These are phyloP conservation scores for Xylariaceae sp. DNA, from an alignment of 2,329 filamentous ascomycete genomes.

Conservation along the genomic window DNA sequence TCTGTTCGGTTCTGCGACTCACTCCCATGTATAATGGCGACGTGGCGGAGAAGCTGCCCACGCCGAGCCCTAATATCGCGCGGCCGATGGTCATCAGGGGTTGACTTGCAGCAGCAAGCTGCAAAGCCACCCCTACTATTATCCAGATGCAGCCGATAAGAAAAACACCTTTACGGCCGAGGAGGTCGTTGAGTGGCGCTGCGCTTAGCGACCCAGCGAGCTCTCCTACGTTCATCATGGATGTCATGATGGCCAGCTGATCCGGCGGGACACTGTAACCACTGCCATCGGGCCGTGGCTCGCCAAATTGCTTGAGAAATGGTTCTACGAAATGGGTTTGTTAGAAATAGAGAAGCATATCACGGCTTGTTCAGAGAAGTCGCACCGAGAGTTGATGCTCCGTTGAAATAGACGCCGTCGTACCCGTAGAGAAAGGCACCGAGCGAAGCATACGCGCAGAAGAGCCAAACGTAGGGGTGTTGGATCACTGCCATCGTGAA, in stretches of 20 bases:
- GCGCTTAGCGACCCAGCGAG: constrained; percentile 40
- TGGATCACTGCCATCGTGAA: too few species aligned
- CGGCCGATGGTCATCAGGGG: constrained; percentile 30
- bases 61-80: constrained; percentile 36
- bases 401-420: constrained; percentile 42
- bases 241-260: constrained; percentile 38
- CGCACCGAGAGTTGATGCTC: constrained; percentile 32
- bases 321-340: constrained; percentile 30
- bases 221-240: constrained; percentile 45
- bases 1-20: too few species aligned
- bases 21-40: constrained; percentile 42
- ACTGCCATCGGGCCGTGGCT: constrained; percentile 29
- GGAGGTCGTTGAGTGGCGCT: constrained; percentile 41
- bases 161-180: constrained; percentile 40
- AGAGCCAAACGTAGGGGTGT: constrained; percentile 10
- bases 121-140: constrained; percentile 29
- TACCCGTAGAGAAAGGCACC: constrained; percentile 44
- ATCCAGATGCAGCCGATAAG: constrained; percentile 32
- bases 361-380: too few species aligned
- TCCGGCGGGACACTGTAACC: constrained; percentile 34
- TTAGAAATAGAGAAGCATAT: too few species aligned
- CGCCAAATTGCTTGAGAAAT: constrained; percentile 40
- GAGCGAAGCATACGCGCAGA: constrained; percentile 41
- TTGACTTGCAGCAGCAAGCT: constrained; percentile 18
- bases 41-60: constrained; percentile 43